Conservation (phyloP, 768 basidiomycete genomes). For the Terana coerulea region DNA sequence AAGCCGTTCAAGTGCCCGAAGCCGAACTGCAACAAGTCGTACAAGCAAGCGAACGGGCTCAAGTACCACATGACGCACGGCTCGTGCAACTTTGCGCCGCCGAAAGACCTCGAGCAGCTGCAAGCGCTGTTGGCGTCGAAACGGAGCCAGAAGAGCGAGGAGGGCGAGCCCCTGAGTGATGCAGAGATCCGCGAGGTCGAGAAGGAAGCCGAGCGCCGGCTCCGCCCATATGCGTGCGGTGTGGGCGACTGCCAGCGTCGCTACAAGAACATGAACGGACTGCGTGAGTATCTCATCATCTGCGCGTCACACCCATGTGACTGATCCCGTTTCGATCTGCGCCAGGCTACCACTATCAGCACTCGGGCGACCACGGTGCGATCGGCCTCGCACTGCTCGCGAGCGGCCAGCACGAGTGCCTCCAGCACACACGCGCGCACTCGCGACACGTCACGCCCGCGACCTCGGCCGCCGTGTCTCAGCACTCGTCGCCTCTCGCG, state of each 20-base stretch:
- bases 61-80: conserved; percentile 95
- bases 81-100: conserved; percentile 89
- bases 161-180: conserved; percentile 38
- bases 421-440: conserved; percentile 29
- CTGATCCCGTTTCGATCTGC: conserved; percentile 7
- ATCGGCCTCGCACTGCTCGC: conserved; percentile 83
- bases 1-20: conserved; percentile 95
- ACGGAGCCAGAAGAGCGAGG: conserved; percentile 34
- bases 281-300: conserved; percentile 39
- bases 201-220: conserved; percentile 77
- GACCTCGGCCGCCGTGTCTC: conserved; percentile 8
- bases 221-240: conserved; percentile 86
- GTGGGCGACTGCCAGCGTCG: conserved; percentile 82
- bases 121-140: conserved; percentile 61
- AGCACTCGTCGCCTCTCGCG: conserved; percentile 15
- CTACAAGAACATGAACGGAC: conserved; percentile 99
- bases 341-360: conserved; percentile 86
- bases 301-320: not conserved
- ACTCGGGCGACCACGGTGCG: conserved; percentile 92
- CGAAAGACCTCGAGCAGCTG: conserved; percentile 77
- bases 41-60: conserved; percentile 93
- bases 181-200: conserved; percentile 69
- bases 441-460: conserved; percentile 23
- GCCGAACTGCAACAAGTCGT: conserved; percentile 91
- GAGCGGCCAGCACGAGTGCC: conserved; percentile 61